phyloP scores from a whole-genome alignment of 345 rosid genomes.

The Rhizophora apiculata region DNA sequence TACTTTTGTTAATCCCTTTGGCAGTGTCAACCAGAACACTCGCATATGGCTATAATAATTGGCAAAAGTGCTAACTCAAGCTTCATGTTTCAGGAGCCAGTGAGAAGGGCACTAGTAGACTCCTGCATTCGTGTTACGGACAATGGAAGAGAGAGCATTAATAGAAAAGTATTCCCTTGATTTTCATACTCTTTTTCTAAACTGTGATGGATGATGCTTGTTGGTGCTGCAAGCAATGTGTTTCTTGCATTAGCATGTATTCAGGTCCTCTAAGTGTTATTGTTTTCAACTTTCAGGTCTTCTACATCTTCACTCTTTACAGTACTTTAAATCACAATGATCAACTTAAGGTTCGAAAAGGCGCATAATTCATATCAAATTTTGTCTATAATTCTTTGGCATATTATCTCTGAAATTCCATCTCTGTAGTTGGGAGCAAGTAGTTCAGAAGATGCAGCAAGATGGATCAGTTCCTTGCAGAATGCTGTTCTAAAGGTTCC shows the following conservation, averaged over 20 bases:
- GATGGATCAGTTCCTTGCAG: conserved; percentile 71
- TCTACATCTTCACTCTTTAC: conserved; percentile 79
- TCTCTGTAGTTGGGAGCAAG: conserved; percentile 73
- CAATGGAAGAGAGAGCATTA: conserved; percentile 84
- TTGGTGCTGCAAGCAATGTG: not conserved
- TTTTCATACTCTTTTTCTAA: not conserved
- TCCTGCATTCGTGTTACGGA: conserved; percentile 77
- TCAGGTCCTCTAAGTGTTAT: not conserved
- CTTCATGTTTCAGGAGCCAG: conserved; percentile 52
- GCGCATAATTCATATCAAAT: not conserved
- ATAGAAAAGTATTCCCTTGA: conserved; percentile 57
- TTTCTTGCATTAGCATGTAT: not conserved
- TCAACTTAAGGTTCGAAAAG: conserved; percentile 59
- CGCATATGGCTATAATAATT: not conserved
- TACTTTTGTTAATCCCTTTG: not conserved
- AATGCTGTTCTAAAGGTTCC: conserved; percentile 74
- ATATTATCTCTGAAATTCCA: conserved; percentile 6
- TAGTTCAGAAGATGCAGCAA: conserved; percentile 92
- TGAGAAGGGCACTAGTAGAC: conserved; percentile 66
- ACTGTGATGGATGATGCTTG: not conserved
- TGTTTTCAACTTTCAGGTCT: conserved; percentile 4
- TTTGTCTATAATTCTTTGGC: not conserved
- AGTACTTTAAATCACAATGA: conserved; percentile 68
- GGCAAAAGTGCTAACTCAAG: conserved; percentile 8
- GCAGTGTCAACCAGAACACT: not conserved